Evolutionary conservation across 2,329 filamentous ascomycete genomes (phyloP).

Genomic region (Didymella sp.): DNA sequence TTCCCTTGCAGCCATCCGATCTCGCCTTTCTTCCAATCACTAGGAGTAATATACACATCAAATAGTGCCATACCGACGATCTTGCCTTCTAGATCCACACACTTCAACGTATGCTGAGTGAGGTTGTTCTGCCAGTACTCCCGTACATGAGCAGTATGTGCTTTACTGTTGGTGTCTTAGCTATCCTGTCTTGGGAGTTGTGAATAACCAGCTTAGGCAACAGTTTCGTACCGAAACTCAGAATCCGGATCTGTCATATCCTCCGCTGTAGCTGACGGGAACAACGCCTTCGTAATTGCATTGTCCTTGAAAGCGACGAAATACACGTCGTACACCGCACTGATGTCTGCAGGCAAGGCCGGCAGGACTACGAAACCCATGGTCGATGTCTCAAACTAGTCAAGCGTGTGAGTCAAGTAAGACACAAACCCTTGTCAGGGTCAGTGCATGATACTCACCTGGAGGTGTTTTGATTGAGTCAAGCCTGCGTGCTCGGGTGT

Average conservation of each 20-base stretch:
- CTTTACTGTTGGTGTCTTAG: constrained; percentile 42
- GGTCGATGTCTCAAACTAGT: constrained; percentile 1
- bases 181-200: not conserved
- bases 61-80: constrained; percentile 59
- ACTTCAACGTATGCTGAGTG: constrained; percentile 58
- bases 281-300: constrained; percentile 54
- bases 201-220: not conserved
- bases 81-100: constrained; percentile 53
- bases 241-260: constrained; percentile 32
- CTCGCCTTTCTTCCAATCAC: constrained; percentile 55
- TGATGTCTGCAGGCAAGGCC: constrained; percentile 57
- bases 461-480: not conserved
- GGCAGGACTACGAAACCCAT: constrained; percentile 54
- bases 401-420: constrained; percentile 10
- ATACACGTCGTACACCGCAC: constrained; percentile 57
- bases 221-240: constrained; percentile 29
- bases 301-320: constrained; percentile 56
- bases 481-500: not conserved
- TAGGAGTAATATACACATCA: constrained; percentile 53
- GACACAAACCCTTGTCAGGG: not conserved
- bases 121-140: constrained; percentile 50
- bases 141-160: constrained; percentile 53
- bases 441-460: constrained; percentile 10
- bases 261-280: constrained; percentile 42
- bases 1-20: constrained; percentile 57